phyloP scores from a whole-genome alignment of 495 filamentous ascomycete genomes.

The Lasiosphaeria miniovina region DNA sequence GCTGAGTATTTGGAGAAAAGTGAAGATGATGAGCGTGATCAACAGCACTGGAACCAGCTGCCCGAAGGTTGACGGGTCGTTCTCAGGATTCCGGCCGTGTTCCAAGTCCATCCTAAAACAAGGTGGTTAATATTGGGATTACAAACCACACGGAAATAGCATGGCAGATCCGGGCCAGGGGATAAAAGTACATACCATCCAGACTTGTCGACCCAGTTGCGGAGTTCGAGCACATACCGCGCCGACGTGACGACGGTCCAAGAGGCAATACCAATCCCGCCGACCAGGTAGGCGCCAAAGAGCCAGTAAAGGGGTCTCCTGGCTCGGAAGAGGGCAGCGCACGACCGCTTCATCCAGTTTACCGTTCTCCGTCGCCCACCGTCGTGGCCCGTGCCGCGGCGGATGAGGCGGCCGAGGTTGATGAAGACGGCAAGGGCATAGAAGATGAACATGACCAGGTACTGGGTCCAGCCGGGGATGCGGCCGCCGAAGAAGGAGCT shows the following conservation, averaged over 20 bases:
- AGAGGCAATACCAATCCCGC: conserved; percentile 22
- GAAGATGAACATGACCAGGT: conserved; percentile 28
- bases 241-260: conserved; percentile 21
- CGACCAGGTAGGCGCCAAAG: conserved; percentile 26
- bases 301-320: conserved; percentile 3
- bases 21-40: conserved; percentile 31
- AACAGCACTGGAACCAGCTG: conserved; percentile 36
- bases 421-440: conserved; percentile 27
- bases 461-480: conserved; percentile 31
- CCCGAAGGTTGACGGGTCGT: conserved; percentile 34
- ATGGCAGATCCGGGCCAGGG: no score
- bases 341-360: neutral
- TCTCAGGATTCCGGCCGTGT: conserved; percentile 22
- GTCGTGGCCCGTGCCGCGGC: conserved; percentile 18
- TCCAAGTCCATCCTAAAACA: conserved; percentile 5
- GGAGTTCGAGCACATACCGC: conserved; percentile 27
- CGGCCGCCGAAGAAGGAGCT: conserved; percentile 4
- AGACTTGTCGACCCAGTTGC: conserved; percentile 31
- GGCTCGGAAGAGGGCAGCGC: neutral
- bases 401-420: conserved; percentile 24
- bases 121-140: neutral
- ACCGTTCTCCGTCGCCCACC: conserved; percentile 17
- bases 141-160: no score
- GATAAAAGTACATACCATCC: conserved; percentile 22
- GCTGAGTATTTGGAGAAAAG: conserved; percentile 32